Conservation (phyloP, 176 grass and related monocot genomes). For the Oryza meyeriana region DNA sequence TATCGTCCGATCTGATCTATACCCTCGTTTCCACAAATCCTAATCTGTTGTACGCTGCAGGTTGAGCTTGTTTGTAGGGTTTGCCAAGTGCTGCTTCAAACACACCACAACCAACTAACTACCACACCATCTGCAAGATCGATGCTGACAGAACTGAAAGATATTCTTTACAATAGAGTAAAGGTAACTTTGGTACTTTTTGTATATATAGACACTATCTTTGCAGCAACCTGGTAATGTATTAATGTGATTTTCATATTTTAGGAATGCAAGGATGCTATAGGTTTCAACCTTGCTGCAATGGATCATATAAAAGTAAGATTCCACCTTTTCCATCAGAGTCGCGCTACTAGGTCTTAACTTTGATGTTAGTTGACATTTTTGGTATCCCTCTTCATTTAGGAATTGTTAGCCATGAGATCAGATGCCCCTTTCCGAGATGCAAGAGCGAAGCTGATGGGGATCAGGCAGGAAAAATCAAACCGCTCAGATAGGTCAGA, state of each 20-base stretch:
- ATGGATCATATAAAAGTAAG: conserved; percentile 89
- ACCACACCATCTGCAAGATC: conserved; percentile 58
- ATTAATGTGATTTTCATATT: not conserved
- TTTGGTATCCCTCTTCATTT: not conserved
- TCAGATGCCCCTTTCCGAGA: conserved; percentile 93
- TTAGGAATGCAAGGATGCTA: conserved; percentile 78
- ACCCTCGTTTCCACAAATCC: not conserved
- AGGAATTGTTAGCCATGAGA: conserved; percentile 73
- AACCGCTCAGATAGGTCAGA: conserved; percentile 39
- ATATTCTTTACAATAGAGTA: conserved; percentile 63
- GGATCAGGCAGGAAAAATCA: conserved; percentile 64
- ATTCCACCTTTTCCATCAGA: not conserved
- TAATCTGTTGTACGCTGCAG: conserved; percentile 44
- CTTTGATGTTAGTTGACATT: not conserved
- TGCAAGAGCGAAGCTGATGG: conserved; percentile 75
- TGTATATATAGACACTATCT: not conserved
- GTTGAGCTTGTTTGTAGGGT: conserved; percentile 89
- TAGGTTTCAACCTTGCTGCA: conserved; percentile 89
- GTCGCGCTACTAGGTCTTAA: not conserved
- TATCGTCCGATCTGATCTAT: not conserved
- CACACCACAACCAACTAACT: conserved; percentile 90
- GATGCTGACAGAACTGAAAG: conserved; percentile 61
- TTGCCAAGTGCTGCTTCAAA: conserved; percentile 79
- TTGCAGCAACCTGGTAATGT: not conserved
- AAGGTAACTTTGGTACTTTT: conserved; percentile 52